phyloP scores from a whole-genome alignment of 1,139 yeast genomes.

The Scheffersomyces parashehatae region DNA sequence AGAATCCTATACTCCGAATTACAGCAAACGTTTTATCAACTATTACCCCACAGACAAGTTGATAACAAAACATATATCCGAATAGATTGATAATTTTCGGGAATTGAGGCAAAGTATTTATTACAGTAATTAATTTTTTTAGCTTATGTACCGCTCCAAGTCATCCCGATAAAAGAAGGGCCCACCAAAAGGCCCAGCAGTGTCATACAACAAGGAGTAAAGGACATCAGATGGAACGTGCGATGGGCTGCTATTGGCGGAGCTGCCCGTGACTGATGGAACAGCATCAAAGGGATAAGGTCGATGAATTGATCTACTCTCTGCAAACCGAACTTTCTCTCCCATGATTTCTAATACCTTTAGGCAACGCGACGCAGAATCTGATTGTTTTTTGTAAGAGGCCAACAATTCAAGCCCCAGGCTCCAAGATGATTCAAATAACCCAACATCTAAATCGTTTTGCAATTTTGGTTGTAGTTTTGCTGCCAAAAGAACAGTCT shows the following conservation, averaged over 20 bases:
- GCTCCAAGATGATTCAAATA: slow-evolving; percentile 8
- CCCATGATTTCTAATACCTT: slow-evolving; percentile 13
- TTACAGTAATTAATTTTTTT: not conserved
- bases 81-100: too few species aligned
- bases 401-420: slow-evolving; percentile 9
- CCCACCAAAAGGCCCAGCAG: slow-evolving; percentile 13
- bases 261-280: not conserved
- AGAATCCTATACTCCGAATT: too few species aligned
- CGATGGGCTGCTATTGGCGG: not conserved
- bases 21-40: too few species aligned
- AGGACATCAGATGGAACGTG: slow-evolving; percentile 12
- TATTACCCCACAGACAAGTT: too few species aligned
- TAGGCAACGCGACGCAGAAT: slow-evolving; percentile 12
- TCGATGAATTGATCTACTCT: not conserved
- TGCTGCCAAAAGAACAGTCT: slow-evolving; percentile 11
- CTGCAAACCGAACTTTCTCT: slow-evolving; percentile 2
- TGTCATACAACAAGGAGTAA: slow-evolving; percentile 11
- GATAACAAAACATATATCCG: too few species aligned
- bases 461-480: slow-evolving; percentile 10
- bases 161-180: slow-evolving; percentile 6
- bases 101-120: too few species aligned
- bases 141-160: not conserved
- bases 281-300: not conserved
- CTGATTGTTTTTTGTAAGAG: slow-evolving; percentile 11
- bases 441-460: slow-evolving; percentile 4